Conservation (phyloP, 352 stramenopile genomes). For the Globisporangium camurandrum region DNA sequence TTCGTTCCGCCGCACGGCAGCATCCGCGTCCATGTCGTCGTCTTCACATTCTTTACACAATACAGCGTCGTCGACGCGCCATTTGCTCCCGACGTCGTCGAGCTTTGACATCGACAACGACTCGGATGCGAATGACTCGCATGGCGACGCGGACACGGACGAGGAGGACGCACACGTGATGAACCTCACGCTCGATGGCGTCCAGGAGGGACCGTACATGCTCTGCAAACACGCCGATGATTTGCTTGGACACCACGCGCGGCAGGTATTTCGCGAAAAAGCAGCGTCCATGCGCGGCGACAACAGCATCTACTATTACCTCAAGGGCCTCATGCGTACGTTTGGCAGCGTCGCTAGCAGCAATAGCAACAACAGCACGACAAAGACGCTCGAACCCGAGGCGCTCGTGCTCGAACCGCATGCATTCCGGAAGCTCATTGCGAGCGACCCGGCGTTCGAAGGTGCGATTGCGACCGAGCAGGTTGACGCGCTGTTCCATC, state of each 20-base stretch:
- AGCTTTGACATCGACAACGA: conserved; percentile 3
- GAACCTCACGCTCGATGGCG: conserved; percentile 71
- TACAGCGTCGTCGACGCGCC: background rate
- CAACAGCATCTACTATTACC: conserved; percentile 82
- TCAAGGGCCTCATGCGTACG: conserved; percentile 76
- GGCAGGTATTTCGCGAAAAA: conserved; percentile 81
- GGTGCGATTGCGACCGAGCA: conserved; percentile 61
- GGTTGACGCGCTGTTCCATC: conserved; percentile 68
- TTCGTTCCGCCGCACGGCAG: conserved; percentile 2
- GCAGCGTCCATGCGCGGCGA: conserved; percentile 68
- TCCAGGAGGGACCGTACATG: conserved; percentile 76
- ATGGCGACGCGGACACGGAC: conserved; percentile 18
- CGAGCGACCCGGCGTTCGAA: conserved; percentile 70
- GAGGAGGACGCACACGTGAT: conserved; percentile 37
- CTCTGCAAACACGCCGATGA: conserved; percentile 81
- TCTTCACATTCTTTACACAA: background rate
- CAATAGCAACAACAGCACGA: conserved; percentile 23
- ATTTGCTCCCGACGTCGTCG: background rate
- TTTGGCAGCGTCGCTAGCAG: conserved; percentile 33
- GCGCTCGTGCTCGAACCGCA: conserved; percentile 54
- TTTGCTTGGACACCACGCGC: conserved; percentile 66
- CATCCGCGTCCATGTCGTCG: background rate
- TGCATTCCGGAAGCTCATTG: conserved; percentile 72
- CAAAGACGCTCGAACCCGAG: conserved; percentile 20
- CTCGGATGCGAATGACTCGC: conserved; percentile 1